Conservation (phyloP, 2,329 filamentous ascomycete genomes). For the Neospermospora avenae region DNA sequence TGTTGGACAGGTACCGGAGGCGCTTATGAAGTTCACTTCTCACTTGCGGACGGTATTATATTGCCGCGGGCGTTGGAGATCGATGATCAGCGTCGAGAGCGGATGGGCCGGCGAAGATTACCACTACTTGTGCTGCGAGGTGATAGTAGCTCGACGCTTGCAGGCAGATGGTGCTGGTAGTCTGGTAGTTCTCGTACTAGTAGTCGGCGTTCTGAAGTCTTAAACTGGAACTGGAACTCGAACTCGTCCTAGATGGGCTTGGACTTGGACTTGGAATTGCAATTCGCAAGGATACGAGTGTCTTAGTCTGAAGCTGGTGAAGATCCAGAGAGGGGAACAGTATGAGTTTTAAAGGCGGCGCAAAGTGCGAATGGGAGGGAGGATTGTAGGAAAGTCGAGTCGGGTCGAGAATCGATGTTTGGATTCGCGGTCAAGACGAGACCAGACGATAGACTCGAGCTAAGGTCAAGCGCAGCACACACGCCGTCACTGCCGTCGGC, state of each 20-base stretch:
- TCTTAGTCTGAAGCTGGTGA: slow-evolving; percentile 20
- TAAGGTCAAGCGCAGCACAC: neutral
- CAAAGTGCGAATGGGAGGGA: neutral
- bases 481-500: neutral
- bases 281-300: slow-evolving; percentile 20
- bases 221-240: slow-evolving; percentile 6
- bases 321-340: slow-evolving; percentile 12
- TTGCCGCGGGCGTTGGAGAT: neutral
- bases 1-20: neutral
- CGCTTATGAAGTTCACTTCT: neutral
- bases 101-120: neutral
- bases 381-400: neutral
- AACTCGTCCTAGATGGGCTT: slow-evolving; percentile 6
- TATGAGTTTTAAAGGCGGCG: slow-evolving; percentile 6
- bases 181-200: too few relatives aligned
- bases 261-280: neutral
- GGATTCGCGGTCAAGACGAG: neutral
- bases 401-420: neutral
- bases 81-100: neutral
- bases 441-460: neutral
- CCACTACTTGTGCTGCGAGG: slow-evolving; percentile 11
- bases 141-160: slow-evolving; percentile 19
- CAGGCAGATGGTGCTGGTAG: slow-evolving; percentile 5
- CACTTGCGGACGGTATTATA: neutral
- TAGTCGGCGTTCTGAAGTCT: neutral